Evolutionary conservation across 2,329 filamentous ascomycete species (phyloP).

Genomic region (Lojkania enalia): DNA sequence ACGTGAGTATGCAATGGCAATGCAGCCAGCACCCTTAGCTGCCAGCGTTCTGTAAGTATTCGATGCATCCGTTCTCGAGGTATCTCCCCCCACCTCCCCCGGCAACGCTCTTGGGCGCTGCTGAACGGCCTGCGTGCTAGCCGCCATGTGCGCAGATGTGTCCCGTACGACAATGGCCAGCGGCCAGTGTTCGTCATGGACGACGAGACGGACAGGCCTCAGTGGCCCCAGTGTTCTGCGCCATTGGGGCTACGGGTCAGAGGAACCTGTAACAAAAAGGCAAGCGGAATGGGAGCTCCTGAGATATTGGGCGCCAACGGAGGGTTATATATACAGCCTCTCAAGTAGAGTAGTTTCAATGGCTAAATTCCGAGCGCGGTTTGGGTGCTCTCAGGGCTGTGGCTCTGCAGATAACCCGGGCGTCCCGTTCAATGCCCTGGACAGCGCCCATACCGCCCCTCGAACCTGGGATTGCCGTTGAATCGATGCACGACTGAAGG

Average conservation of each 20-base stretch:
- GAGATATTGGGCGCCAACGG: constrained; percentile 35
- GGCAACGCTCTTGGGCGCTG: constrained; percentile 15
- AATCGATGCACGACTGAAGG: constrained; percentile 33
- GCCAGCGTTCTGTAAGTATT: constrained; percentile 23
- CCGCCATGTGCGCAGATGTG: constrained; percentile 38
- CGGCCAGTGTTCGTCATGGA: constrained; percentile 15
- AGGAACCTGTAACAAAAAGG: constrained; percentile 27
- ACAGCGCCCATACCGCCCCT: constrained; percentile 29
- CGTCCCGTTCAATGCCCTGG: constrained; percentile 29
- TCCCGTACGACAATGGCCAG: constrained; percentile 28
- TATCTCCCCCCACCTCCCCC: no score
- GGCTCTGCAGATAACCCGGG: constrained; percentile 32
- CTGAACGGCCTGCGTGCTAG: constrained; percentile 22
- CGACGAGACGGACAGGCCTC: constrained; percentile 10
- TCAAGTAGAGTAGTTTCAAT: constrained; percentile 38
- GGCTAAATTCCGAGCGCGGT: constrained; percentile 37
- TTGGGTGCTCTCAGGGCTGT: constrained; percentile 30
- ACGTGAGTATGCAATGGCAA: constrained; percentile 27
- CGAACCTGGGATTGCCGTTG: constrained; percentile 40
- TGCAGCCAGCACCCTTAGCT: constrained; percentile 23
- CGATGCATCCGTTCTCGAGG: constrained; percentile 25
- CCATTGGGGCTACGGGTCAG: constrained; percentile 29
- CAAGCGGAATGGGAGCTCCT: constrained; percentile 18
- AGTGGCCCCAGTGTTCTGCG: constrained; percentile 17
- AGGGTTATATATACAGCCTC: constrained; percentile 34